These are phyloP conservation scores for Backusella morwellensis DNA, from an alignment of 192 early-diverging fungal genomes.

Conservation along the genomic window DNA sequence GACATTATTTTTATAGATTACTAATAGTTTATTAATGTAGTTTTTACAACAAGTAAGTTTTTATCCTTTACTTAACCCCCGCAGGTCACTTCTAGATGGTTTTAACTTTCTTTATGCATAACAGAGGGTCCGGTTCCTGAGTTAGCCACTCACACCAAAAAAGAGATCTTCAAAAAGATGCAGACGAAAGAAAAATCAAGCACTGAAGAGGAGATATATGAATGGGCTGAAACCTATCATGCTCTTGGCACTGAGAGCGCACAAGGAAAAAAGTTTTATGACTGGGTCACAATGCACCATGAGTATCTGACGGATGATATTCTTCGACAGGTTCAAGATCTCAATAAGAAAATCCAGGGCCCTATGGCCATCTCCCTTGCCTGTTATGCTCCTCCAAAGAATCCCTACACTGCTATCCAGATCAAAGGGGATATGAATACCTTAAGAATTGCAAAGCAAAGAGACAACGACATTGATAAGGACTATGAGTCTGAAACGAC, in stretches of 20 bases:
- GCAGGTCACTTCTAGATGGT: too few species aligned
- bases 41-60: neutral
- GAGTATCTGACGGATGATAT: neutral
- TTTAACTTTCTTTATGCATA: neutral
- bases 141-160: neutral
- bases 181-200: neutral
- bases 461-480: neutral
- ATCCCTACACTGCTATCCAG: neutral
- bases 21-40: neutral
- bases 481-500: neutral
- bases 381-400: neutral
- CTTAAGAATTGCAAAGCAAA: neutral
- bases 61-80: neutral
- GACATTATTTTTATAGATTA: neutral
- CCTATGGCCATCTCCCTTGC: neutral
- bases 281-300: neutral
- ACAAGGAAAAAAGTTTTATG: neutral
- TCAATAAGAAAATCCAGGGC: neutral
- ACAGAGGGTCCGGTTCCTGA: neutral
- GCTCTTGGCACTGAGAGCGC: neutral
- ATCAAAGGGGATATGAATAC: neutral
- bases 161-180: neutral
- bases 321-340: neutral
- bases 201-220: neutral
- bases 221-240: neutral